These are phyloP conservation scores for Pulveroboletus frians DNA, from an alignment of 768 basidiomycete species.

Conservation along the genomic window DNA sequence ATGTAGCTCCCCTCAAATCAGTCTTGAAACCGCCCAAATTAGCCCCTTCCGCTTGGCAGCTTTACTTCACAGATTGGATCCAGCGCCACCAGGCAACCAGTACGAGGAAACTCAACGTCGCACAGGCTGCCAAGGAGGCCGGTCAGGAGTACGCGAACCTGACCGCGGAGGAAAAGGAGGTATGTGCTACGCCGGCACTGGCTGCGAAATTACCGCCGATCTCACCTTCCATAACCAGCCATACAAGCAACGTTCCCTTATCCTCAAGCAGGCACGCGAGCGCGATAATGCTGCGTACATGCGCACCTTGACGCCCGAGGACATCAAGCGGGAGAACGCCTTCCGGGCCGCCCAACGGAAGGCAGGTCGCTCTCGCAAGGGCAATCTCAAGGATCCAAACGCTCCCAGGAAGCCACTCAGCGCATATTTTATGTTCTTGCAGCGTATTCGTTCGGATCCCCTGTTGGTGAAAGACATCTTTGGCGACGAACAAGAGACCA, in stretches of 20 bases:
- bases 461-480: constrained; percentile 75
- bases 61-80: constrained; percentile 95
- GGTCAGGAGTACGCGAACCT: constrained; percentile 84
- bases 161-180: constrained; percentile 79
- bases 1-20: constrained; percentile 65
- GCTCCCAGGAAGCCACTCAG: constrained; percentile 93
- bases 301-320: constrained; percentile 84
- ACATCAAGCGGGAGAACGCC: constrained; percentile 90
- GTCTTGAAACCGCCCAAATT: constrained; percentile 82
- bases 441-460: constrained; percentile 78
- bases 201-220: constrained; percentile 19
- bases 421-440: constrained; percentile 94
- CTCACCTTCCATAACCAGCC: constrained; percentile 45
- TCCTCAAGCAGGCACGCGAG: constrained; percentile 81
- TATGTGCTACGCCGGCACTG: constrained; percentile 33
- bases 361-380: constrained; percentile 87
- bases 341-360: constrained; percentile 91
- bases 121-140: constrained; percentile 92
- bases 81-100: constrained; percentile 77
- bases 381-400: constrained; percentile 95
- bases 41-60: constrained; percentile 92
- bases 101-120: constrained; percentile 86
- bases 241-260: constrained; percentile 78
- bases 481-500: constrained; percentile 88
- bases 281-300: constrained; percentile 80